These are phyloP conservation scores for Amylocarpus encephaloides DNA, from an alignment of 2,329 filamentous ascomycete species.

Conservation along the genomic window DNA sequence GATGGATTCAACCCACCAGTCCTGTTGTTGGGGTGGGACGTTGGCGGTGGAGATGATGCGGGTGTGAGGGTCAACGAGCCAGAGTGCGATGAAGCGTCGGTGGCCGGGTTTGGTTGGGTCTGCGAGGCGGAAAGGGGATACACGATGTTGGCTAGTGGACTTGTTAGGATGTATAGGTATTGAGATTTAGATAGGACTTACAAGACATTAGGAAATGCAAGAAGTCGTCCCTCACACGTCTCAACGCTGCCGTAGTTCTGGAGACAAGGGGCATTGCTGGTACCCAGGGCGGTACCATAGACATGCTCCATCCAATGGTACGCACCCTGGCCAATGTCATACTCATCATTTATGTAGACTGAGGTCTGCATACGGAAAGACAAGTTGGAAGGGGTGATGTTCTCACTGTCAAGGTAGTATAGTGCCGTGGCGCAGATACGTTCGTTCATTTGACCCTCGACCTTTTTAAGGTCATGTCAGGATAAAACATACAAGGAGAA, in stretches of 20 bases:
- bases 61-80: conserved; percentile 48
- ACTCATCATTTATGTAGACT: not conserved
- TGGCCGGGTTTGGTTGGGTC: conserved; percentile 47
- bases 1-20: conserved; percentile 33
- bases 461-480: not conserved
- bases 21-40: conserved; percentile 41
- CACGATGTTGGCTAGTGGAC: conserved; percentile 40
- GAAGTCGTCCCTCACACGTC: conserved; percentile 33
- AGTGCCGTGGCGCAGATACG: conserved; percentile 46
- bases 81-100: conserved; percentile 49
- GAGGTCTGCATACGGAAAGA: conserved; percentile 33
- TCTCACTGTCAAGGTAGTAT: conserved; percentile 42
- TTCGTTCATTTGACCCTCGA: conserved; percentile 41
- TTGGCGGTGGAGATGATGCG: conserved; percentile 45
- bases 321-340: not conserved
- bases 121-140: conserved; percentile 41
- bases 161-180: not conserved
- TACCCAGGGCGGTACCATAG: conserved; percentile 12
- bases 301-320: conserved; percentile 5
- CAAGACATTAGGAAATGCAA: conserved; percentile 37
- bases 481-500: too few species aligned
- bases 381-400: conserved; percentile 38
- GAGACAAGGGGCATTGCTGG: conserved; percentile 22
- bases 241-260: conserved; percentile 36
- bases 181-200: not conserved